Percentiles rank a stretch among this genome's conserved stretches.
Evolutionary conservation across 768 basidiomycete genomes (phyloP).

Genomic region (Mrakia gelida): DNA sequence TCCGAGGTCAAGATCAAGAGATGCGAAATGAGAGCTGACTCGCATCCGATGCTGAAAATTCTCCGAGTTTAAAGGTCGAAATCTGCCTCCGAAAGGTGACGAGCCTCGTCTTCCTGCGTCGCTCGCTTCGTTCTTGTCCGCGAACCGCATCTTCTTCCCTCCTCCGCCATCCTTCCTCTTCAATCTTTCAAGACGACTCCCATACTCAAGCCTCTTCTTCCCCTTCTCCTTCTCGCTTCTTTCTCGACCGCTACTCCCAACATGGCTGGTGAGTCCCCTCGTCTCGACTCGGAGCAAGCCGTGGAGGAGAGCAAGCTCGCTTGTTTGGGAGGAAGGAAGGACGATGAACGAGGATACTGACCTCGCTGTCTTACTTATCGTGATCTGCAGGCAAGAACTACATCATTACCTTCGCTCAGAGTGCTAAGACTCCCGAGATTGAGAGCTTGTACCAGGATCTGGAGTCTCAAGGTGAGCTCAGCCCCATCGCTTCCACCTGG

Average conservation of each 20-base stretch:
- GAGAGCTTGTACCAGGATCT: conserved; percentile 15
- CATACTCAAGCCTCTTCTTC: not conserved
- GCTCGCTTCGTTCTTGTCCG: not conserved
- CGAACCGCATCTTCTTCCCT: not conserved
- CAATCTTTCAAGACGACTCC: conserved; percentile 1
- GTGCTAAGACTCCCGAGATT: conserved; percentile 11
- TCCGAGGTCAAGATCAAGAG: too few species aligned
- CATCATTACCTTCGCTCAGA: conserved; percentile 25
- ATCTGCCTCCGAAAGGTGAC: too few species aligned
- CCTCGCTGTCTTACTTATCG: not conserved
- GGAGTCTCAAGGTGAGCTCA: conserved; percentile 11
- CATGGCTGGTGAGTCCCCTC: not conserved
- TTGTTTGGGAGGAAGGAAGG: too few species aligned
- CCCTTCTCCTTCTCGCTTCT: conserved; percentile 6
- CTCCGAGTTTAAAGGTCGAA: not conserved
- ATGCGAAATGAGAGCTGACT: too few species aligned
- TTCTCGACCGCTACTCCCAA: not conserved
- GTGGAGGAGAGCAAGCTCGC: not conserved
- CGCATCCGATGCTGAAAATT: not conserved
- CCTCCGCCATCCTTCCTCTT: not conserved
- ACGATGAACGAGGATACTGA: too few species aligned
- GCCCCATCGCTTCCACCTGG: not conserved
- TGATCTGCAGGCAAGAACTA: conserved; percentile 10
- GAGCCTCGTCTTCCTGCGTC: too few species aligned
- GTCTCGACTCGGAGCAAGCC: not conserved